Base-by-base conservation (phyloP, 2,329 filamentous ascomycete genomes). In the Ceratocystis lukuohia region DNA sequence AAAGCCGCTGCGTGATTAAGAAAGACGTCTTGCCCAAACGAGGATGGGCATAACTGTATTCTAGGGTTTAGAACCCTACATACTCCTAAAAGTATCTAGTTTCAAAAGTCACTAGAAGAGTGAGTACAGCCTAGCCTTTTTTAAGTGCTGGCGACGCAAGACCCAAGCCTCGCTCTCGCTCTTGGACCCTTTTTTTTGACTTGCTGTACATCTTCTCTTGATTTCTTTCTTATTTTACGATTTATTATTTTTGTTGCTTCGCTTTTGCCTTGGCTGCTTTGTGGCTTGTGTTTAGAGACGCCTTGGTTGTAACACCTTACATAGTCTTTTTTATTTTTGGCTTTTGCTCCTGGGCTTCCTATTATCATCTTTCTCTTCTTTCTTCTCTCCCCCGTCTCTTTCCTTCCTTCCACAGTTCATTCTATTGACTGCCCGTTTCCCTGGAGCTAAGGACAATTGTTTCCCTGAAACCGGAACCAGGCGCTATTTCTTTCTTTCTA, bases 111-210 rank as follows among this genome's bases (percentile, higher is more conserved):
- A 28, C 25, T 30, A 25, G 10, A 17, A 33, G 25, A 15, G 22
- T 28, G 5, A 33, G 56, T n/a, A 37, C 56, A 37, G 25, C 30
- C 25, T 59, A 17, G 56, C 56, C 56, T 59, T n/a, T 59, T n/a
- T 20, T 3, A 17, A 30, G 28, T 15, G 37, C 56, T 37, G 30
- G 30, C 28, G 28, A 12, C n/a, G 5, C 48, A 53, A 53, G n/a
- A 20, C 17, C n/a, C 12, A 25, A 37, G 56, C 56, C 56, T 59
- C 12, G 48, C 7, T 53, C 37, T 53, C 10, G 28, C 56, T 59
- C 56, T 37, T 59, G 56, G 56, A 59, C 56, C 56, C 56, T 33
- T 59, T 59, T 59, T n/a, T 22, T 33, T 57, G 48, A 25, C 1
- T 4, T 22, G 15, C n/a, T 59, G 56, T 33, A 59, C 30, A 59